Evolutionary conservation across 2,329 filamentous ascomycete genomes (phyloP).

Genomic region (Gliomastix tumulicola): DNA sequence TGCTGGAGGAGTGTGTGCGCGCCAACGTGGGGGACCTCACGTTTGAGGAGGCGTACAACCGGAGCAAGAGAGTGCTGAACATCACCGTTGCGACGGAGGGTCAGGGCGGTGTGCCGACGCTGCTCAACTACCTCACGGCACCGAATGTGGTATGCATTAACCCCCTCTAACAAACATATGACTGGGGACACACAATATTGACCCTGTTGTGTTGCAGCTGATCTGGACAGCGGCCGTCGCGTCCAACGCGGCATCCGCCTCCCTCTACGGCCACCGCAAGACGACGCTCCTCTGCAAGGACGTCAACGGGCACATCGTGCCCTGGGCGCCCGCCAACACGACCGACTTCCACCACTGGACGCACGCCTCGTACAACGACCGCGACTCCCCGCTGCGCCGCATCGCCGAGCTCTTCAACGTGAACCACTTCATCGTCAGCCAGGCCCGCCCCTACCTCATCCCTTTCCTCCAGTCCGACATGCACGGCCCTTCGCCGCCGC

Average conservation of each 20-base stretch:
- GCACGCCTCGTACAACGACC: slow-evolving; percentile 56
- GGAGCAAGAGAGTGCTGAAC: slow-evolving; percentile 81
- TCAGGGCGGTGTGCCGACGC: slow-evolving; percentile 68
- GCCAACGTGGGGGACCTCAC: slow-evolving; percentile 84
- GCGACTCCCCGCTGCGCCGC: slow-evolving; percentile 58
- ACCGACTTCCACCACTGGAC: slow-evolving; percentile 63
- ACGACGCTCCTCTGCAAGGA: slow-evolving; percentile 71
- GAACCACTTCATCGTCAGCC: slow-evolving; percentile 91
- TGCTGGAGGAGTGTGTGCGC: slow-evolving; percentile 77
- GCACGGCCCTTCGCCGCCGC: slow-evolving; percentile 62
- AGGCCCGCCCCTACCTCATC: slow-evolving; percentile 82
- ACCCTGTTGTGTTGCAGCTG: slow-evolving; percentile 52
- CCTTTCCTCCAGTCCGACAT: slow-evolving; percentile 79
- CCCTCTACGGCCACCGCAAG: slow-evolving; percentile 58
- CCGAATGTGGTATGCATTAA: slow-evolving; percentile 72
- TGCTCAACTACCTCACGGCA: slow-evolving; percentile 88
- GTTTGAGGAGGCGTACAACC: slow-evolving; percentile 85
- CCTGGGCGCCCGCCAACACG: slow-evolving; percentile 62
- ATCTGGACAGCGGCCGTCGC: slow-evolving; percentile 76
- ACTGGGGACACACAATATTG: background rate
- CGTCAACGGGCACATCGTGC: slow-evolving; percentile 61
- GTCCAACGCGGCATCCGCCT: slow-evolving; percentile 61
- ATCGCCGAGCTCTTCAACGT: slow-evolving; percentile 84
- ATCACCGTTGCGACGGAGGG: slow-evolving; percentile 79
- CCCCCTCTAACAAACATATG: background rate